Base-by-base conservation (phyloP, 208 protist species). In the Leishmania tarentolae region DNA sequence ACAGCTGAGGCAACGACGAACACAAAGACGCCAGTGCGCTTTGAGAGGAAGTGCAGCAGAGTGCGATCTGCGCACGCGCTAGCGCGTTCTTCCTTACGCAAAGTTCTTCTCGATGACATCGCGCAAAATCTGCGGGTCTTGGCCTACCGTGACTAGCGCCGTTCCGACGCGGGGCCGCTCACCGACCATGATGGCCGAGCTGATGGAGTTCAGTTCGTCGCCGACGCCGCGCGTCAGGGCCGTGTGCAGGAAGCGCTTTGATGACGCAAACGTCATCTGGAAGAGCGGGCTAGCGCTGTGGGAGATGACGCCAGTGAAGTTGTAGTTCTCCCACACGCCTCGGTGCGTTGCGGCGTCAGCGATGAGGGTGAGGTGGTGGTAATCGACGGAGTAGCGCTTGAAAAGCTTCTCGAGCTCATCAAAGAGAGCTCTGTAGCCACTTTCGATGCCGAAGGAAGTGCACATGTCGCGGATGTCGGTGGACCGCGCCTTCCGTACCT, bases 261-360 rank as follows among this genome's bases (percentile, higher is more conserved):
- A 94, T 37, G 93, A 95, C 42, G 93, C 95, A 88, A 97, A 98
- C 3, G 95, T 97, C 95, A 98, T 97, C 82, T 98, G 95, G 82
- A 97, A 96, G 28, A 98, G 89, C 72, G 95, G 95, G 57, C 92
- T 96, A 46, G 93, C 92, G 83, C 93, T 95, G 61, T 91, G 90
- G 1, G 92, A 89, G 79, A 97, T 95, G 66, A 97, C 93, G 72
- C 94, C 94, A 17, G 91, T 97, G 79, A 95, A 97, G 88, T 97
- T 97, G 69, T 89, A 97, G 86, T 95, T 96, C 84, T 97, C 93
- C 94, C 94, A 98, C 19, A 81, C 79, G 3, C 96, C 96, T 50
- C 93, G 90, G 83, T 98, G 92, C 37, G 91, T 98, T 40, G 95
- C 93, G 75, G 93, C 86, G 84, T 98, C 96, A 57, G 96, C 92